Base-by-base conservation (phyloP, 1,284 basidiomycete species). In the Abortiporus biennis region DNA sequence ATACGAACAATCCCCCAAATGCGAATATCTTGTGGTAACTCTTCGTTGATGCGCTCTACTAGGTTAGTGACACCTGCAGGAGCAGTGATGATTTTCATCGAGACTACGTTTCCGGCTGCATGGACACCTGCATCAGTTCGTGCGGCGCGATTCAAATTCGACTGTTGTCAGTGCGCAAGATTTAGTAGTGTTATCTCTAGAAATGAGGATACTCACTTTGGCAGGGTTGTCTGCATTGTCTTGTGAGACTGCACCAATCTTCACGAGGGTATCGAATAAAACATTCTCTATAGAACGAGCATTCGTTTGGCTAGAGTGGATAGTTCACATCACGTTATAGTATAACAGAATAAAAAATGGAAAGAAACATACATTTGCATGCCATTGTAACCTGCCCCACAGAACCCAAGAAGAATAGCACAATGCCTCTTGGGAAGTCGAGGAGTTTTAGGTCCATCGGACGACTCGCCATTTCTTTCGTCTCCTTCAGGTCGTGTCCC, bases 71-170 rank as follows among this genome's bases (percentile, higher is more conserved):
- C 72, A 12, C 79, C 80, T 1, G 91, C 88, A 9, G 90, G 74
- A 16, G 71, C 63, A 17, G 81, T 74, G 54, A 96, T 96, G 69
- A 95, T 74, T 64, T 96, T 97, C 61, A 96, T 73, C 6, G 90
- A 91, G 12, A 97, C 82, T 21, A 92, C 71, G 59, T 99, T 99
- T 9, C 94, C 91, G 5, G 93, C 94, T 4, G 96, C 96, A 58
- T 98, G 94, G 4, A 99, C 96, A 15, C 96, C 96, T 1, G 94
- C 89, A 62, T 99, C 96, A 1, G 96, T 99, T 2, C 96, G 74
- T 4, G 96, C 96, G 2, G 95, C 91, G 29, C 96, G 80, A 34
- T 82, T 83, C 11, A 99, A 76, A 37, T 76, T 79, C 40, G 94
- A 87, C 89, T 91, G 34, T 9, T 54, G 23, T 17, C n/a, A n/a